Percentiles rank a stretch among this genome's conserved stretches.
These are phyloP conservation scores for Anthostomella pinea DNA, from an alignment of 2,329 filamentous ascomycete genomes.

Conservation along the genomic window DNA sequence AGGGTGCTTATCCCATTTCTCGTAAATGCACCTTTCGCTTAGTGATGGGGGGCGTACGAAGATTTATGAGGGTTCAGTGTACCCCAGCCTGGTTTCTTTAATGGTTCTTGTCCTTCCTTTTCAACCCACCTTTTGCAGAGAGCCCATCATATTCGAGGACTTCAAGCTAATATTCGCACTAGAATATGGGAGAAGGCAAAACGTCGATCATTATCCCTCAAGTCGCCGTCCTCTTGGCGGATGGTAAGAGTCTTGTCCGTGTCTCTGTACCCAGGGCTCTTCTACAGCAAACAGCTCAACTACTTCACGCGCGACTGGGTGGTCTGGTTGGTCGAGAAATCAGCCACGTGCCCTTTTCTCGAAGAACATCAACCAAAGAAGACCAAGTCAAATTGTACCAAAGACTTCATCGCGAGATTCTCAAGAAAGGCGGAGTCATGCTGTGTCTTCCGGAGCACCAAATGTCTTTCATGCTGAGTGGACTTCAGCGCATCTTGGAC, in stretches of 20 bases:
- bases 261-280: constrained; percentile 56
- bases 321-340: constrained; percentile 52
- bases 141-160: too few relatives aligned
- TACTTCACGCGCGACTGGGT: constrained; percentile 53
- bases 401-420: constrained; percentile 38
- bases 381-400: constrained; percentile 36
- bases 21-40: too few relatives aligned
- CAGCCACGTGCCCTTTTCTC: constrained; percentile 56
- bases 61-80: too few relatives aligned
- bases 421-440: constrained; percentile 48
- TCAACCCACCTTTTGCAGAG: too few relatives aligned
- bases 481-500: constrained; percentile 54
- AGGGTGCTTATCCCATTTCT: too few relatives aligned
- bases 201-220: constrained; percentile 56
- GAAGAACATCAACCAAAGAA: constrained; percentile 40
- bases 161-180: too few relatives aligned
- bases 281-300: constrained; percentile 54
- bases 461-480: constrained; percentile 63
- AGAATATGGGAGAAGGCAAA: constrained; percentile 65
- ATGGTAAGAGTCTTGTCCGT: constrained; percentile 45
- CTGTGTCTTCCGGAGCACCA: constrained; percentile 60
- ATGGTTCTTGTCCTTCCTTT: too few relatives aligned
- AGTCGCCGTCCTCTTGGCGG: constrained; percentile 43
- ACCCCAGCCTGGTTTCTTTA: too few relatives aligned
- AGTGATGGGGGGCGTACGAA: too few relatives aligned